Percentiles rank a stretch among this genome's conserved stretches.
phyloP scores from a whole-genome alignment of 1,139 yeast genomes.

The Arxiozyma bovina region DNA sequence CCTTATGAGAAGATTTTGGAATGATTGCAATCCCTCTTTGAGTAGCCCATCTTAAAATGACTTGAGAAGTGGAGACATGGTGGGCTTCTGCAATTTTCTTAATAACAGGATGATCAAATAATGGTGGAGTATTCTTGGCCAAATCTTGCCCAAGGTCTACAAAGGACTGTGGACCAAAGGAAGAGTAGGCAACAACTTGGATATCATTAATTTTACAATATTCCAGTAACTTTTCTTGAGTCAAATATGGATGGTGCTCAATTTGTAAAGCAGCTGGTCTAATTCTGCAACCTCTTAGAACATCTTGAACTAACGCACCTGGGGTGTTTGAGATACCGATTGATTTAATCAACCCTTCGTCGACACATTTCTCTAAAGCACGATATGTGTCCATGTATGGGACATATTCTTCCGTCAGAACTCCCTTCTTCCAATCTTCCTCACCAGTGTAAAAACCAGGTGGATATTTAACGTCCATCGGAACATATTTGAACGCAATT shows the following conservation, averaged over 20 bases:
- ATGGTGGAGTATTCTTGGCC: slow-evolving; percentile 45
- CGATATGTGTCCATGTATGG: slow-evolving; percentile 74
- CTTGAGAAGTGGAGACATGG: slow-evolving; percentile 48
- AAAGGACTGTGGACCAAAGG: slow-evolving; percentile 75
- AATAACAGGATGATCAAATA: slow-evolving; percentile 49
- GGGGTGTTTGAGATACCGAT: slow-evolving; percentile 81
- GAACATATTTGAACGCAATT: slow-evolving; percentile 62
- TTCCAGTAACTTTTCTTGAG: slow-evolving; percentile 60
- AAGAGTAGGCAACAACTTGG: slow-evolving; percentile 75
- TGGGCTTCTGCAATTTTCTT: slow-evolving; percentile 46
- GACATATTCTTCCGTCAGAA: slow-evolving; percentile 52
- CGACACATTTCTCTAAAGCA: slow-evolving; percentile 59
- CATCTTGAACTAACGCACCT: slow-evolving; percentile 66
- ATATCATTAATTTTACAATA: slow-evolving; percentile 54
- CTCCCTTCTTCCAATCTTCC: slow-evolving; percentile 36
- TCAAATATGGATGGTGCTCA: slow-evolving; percentile 88
- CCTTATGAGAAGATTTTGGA: slow-evolving; percentile 63
- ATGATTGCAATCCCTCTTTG: slow-evolving; percentile 64
- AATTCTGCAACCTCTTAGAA: slow-evolving; percentile 61
- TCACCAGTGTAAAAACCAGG: slow-evolving; percentile 63
- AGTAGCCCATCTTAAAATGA: slow-evolving; percentile 73
- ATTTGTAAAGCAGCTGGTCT: slow-evolving; percentile 75
- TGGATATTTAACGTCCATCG: slow-evolving; percentile 64
- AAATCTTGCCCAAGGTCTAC: slow-evolving; percentile 48
- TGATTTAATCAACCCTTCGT: slow-evolving; percentile 58